Evolutionary conservation across 2,329 filamentous ascomycete genomes (phyloP).

Genomic region (Cladosporium sphaerospermum): DNA sequence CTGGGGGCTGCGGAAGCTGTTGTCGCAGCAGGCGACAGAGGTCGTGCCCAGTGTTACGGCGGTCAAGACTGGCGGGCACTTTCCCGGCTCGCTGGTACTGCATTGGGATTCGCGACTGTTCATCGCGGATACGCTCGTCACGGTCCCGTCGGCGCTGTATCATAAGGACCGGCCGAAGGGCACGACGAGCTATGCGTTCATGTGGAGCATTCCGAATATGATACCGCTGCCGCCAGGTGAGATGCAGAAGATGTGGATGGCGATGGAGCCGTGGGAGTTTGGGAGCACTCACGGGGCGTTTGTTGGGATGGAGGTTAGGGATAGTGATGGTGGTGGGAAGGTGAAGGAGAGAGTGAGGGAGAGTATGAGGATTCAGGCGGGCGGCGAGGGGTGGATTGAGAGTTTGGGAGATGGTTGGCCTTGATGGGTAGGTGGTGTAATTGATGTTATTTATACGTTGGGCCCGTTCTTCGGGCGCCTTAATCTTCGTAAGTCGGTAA

Average conservation of each 20-base stretch:
- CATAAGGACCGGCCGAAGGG: conserved; percentile 37
- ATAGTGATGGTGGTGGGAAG: conserved; percentile 26
- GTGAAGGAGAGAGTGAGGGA: conserved; percentile 63
- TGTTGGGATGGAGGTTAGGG: conserved; percentile 54
- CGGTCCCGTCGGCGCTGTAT: conserved; percentile 49
- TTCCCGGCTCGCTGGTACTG: conserved; percentile 65
- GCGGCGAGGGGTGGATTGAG: conserved; percentile 18
- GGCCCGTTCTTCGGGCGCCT: no score
- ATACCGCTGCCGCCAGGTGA: conserved; percentile 63
- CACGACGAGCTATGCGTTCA: conserved; percentile 57
- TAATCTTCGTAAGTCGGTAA: no score
- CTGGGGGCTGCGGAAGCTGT: conserved; percentile 38
- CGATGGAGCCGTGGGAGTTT: conserved; percentile 57
- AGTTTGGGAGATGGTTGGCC: conserved; percentile 21
- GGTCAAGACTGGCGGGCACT: conserved; percentile 72
- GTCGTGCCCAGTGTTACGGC: conserved; percentile 49
- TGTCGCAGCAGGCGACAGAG: conserved; percentile 32
- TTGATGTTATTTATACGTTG: neutral
- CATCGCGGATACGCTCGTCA: conserved; percentile 70
- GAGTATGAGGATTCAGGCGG: conserved; percentile 69
- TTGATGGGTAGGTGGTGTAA: neutral
- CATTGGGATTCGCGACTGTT: conserved; percentile 53
- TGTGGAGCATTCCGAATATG: conserved; percentile 71
- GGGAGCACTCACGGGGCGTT: conserved; percentile 63
- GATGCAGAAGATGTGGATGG: conserved; percentile 64